A percentile compares a stretch with the other conserved stretches of the same genome.
These are phyloP conservation scores for Aspergillus kassunensis DNA, from an alignment of 495 filamentous ascomycete genomes.

Conservation along the genomic window DNA sequence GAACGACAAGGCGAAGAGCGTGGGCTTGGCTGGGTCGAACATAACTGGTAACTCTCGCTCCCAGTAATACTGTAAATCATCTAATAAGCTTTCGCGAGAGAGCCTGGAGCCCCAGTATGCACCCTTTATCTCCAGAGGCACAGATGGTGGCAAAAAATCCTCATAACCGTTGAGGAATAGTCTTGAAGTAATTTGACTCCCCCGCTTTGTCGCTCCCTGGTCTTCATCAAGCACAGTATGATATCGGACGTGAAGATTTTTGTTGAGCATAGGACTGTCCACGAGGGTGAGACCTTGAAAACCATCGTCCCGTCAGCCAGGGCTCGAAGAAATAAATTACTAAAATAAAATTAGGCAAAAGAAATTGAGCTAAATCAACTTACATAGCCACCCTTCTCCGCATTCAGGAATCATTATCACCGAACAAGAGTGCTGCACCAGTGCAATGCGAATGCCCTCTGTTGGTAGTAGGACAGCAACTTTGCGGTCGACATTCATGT, in stretches of 20 bases:
- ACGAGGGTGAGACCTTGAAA: not conserved
- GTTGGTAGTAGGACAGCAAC: not conserved
- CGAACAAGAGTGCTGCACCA: not conserved
- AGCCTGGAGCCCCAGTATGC: not conserved
- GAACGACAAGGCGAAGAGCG: not conserved
- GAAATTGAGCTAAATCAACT: not conserved
- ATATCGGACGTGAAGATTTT: not conserved
- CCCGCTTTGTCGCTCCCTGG: not conserved
- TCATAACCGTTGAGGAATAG: constrained; percentile 3
- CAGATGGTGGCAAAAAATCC: constrained; percentile 1
- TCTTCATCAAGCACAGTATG: not conserved
- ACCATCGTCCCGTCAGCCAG: not conserved
- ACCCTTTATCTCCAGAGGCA: not conserved
- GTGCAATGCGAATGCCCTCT: not conserved
- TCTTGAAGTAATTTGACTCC: not conserved
- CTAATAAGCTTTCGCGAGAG: not conserved
- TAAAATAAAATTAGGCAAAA: not conserved
- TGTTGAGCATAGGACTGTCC: not conserved
- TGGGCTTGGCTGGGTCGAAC: not conserved
- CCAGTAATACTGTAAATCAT: not conserved
- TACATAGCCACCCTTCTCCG: not conserved
- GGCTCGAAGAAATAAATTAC: too few relatives aligned
- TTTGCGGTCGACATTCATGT: constrained; percentile 3
- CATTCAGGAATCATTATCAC: not conserved
- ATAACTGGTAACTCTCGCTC: not conserved